phyloP scores from a whole-genome alignment of 768 basidiomycete genomes.

The Collybia nuda region DNA sequence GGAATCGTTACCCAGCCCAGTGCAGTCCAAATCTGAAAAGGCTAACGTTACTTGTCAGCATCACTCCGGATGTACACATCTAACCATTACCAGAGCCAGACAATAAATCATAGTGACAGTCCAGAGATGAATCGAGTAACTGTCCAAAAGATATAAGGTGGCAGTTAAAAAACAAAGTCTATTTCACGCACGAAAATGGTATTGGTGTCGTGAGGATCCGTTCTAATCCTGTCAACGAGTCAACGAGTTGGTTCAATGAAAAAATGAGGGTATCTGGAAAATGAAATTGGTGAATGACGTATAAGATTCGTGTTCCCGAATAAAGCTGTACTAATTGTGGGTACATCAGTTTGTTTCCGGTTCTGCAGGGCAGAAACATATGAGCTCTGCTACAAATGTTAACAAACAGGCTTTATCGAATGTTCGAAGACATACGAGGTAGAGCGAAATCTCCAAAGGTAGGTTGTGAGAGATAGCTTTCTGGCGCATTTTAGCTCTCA shows the following conservation, averaged over 20 bases:
- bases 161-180: neutral
- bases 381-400: conserved; percentile 48
- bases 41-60: conserved; percentile 33
- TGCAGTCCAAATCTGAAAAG: conserved; percentile 59
- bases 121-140: conserved; percentile 73
- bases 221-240: conserved; percentile 68
- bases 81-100: conserved; percentile 49
- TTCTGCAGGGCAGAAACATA: conserved; percentile 61
- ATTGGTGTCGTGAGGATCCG: conserved; percentile 76
- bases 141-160: conserved; percentile 18
- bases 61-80: neutral
- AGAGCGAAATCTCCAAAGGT: conserved; percentile 69
- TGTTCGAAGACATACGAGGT: conserved; percentile 44
- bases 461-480: conserved; percentile 55
- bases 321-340: conserved; percentile 52
- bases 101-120: conserved; percentile 60
- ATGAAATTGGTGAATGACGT: neutral
- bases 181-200: conserved; percentile 59
- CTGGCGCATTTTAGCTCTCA: conserved; percentile 49
- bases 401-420: neutral
- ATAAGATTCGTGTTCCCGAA: neutral
- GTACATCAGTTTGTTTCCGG: conserved; percentile 55
- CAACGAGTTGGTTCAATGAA: conserved; percentile 55
- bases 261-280: conserved; percentile 43
- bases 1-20: conserved; percentile 68